Evolutionary conservation across 306 rosid species (phyloP).

Genomic region (Cucurbita argyrosperma): DNA sequence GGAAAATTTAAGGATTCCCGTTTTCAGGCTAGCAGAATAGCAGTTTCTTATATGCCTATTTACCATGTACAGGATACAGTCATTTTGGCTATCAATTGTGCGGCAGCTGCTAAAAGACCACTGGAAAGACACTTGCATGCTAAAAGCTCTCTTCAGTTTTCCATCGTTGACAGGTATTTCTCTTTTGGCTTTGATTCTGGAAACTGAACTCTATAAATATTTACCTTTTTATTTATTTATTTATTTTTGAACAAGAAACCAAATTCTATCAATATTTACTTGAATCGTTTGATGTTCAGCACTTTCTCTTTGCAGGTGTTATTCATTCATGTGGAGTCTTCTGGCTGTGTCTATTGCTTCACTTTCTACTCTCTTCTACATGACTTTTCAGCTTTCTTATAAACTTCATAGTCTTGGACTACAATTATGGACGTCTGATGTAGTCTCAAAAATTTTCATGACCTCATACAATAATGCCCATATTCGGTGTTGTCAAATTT

Average conservation of each 20-base stretch:
- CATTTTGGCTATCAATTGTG: slow-evolving; percentile 66
- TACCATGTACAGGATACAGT: slow-evolving; percentile 42
- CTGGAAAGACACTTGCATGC: slow-evolving; percentile 28
- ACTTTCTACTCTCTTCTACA: slow-evolving; percentile 42
- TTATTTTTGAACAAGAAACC: not conserved
- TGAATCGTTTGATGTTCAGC: slow-evolving; percentile 15
- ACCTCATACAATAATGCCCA: slow-evolving; percentile 43
- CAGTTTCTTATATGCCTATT: slow-evolving; percentile 9
- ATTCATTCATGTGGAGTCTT: slow-evolving; percentile 36
- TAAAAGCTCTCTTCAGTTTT: slow-evolving; percentile 30
- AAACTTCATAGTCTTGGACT: slow-evolving; percentile 25
- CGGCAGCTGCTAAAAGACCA: slow-evolving; percentile 35
- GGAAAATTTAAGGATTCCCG: slow-evolving; percentile 1
- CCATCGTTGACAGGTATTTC: slow-evolving; percentile 24
- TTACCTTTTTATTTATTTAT: not conserved
- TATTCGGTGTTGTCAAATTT: slow-evolving; percentile 67
- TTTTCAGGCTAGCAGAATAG: slow-evolving; percentile 9
- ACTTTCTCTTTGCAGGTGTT: slow-evolving; percentile 47
- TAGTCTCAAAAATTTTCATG: slow-evolving; percentile 32
- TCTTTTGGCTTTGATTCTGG: not conserved
- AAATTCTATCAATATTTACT: not conserved
- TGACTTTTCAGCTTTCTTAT: slow-evolving; percentile 45
- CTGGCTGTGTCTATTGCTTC: slow-evolving; percentile 52
- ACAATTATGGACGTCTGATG: slow-evolving; percentile 40
- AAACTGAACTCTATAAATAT: not conserved